Percentiles rank a stretch among this genome's conserved stretches.
phyloP scores from a whole-genome alignment of 176 grass and related monocot species.

The Lolium rigidum region DNA sequence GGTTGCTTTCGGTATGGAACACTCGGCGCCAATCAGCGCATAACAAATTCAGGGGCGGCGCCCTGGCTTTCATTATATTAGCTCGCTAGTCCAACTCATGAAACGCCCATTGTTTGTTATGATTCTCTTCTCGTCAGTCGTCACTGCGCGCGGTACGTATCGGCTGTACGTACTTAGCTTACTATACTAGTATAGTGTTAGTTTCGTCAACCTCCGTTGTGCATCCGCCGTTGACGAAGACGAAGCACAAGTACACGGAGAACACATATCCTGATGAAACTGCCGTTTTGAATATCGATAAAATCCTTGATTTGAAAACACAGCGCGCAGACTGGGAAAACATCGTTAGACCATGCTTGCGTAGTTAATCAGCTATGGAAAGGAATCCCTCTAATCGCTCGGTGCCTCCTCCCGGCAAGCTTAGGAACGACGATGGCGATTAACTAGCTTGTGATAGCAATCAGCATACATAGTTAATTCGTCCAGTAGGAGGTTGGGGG shows the following conservation, averaged over 20 bases:
- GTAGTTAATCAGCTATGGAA: neutral
- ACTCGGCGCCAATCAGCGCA: slow-evolving; percentile 19
- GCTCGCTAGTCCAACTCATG: slow-evolving; percentile 17
- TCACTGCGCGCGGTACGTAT: neutral
- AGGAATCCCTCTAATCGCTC: slow-evolving; percentile 33
- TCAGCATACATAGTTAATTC: neutral
- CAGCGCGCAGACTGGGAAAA: neutral
- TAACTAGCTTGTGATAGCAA: neutral
- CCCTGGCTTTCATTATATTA: neutral
- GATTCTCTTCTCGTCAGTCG: slow-evolving; percentile 18
- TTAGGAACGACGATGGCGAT: neutral
- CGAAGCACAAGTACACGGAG: neutral
- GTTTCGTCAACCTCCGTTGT: neutral
- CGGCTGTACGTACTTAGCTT: neutral
- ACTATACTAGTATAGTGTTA: neutral
- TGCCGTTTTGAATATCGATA: neutral
- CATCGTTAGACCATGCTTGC: neutral
- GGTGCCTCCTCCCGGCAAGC: neutral
- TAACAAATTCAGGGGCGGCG: slow-evolving; percentile 2
- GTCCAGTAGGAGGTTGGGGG: slow-evolving; percentile 34
- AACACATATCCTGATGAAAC: neutral
- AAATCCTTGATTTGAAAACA: neutral
- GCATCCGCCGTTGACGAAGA: slow-evolving; percentile 36
- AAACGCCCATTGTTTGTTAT: neutral
- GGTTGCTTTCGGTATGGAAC: slow-evolving; percentile 55